Percentiles rank a stretch among this genome's conserved stretches.
Evolutionary conservation across 352 stramenopile species (phyloP).

Genomic region (Globisporangium polare): DNA sequence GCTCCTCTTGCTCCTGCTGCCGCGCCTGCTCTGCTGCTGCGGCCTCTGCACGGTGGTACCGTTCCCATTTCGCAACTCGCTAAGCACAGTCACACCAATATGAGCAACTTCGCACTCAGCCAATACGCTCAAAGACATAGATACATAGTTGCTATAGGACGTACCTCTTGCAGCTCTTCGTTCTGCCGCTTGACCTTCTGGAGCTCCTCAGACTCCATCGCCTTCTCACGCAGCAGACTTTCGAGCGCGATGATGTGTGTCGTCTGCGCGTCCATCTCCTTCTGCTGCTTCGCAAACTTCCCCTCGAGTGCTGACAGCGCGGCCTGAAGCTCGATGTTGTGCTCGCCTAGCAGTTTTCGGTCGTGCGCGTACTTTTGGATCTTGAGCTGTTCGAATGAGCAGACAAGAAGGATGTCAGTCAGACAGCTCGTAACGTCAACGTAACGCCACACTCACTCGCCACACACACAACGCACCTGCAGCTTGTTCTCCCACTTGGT

Average conservation of each 20-base stretch:
- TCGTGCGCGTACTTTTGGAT: slow-evolving; percentile 67
- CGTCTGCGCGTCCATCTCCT: slow-evolving; percentile 55
- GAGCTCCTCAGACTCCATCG: slow-evolving; percentile 35
- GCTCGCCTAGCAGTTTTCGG: slow-evolving; percentile 71
- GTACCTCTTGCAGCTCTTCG: slow-evolving; percentile 40
- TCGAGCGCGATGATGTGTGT: slow-evolving; percentile 63
- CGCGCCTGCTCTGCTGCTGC: slow-evolving; percentile 24
- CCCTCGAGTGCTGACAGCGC: slow-evolving; percentile 47
- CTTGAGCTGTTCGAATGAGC: slow-evolving; percentile 1
- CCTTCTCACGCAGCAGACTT: slow-evolving; percentile 40
- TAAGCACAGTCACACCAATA: slow-evolving; percentile 15
- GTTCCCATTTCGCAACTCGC: slow-evolving; percentile 60
- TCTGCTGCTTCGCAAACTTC: slow-evolving; percentile 36
- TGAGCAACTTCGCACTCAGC: neutral
- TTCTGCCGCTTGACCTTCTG: slow-evolving; percentile 35
- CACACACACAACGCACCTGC: slow-evolving; percentile 34
- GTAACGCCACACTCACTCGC: neutral
- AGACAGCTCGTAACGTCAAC: neutral
- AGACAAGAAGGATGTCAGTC: neutral
- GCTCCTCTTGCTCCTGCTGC: slow-evolving; percentile 47
- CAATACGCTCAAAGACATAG: neutral
- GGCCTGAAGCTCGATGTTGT: slow-evolving; percentile 78
- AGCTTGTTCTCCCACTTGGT: slow-evolving; percentile 82
- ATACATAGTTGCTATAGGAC: neutral
- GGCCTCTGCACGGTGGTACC: slow-evolving; percentile 46